Conservation (phyloP, 2,329 filamentous ascomycete species). For the Akanthomyces lecanii region DNA sequence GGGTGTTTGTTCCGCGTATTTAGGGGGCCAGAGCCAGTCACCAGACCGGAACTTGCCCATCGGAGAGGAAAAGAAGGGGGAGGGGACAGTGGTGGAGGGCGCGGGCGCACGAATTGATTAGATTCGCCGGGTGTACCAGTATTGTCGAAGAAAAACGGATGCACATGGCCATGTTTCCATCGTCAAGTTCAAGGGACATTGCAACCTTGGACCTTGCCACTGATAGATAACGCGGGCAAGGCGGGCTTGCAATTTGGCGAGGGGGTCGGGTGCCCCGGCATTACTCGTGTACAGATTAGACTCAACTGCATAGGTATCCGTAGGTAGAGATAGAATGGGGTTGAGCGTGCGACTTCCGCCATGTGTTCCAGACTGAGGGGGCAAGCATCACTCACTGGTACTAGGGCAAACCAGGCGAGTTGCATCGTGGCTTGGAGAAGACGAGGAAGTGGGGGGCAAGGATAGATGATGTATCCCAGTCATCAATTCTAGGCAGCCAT, state of each 20-base stretch:
- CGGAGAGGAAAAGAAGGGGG: not conserved
- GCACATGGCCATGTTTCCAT: too few species aligned
- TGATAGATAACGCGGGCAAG: not conserved
- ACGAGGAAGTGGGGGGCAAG: too few species aligned
- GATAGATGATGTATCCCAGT: not conserved
- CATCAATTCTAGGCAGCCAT: conserved; percentile 11
- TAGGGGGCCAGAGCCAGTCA: not conserved
- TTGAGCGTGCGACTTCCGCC: conserved; percentile 3
- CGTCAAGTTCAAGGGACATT: too few species aligned
- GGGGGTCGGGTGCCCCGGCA: not conserved
- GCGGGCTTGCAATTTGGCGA: not conserved
- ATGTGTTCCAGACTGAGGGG: not conserved
- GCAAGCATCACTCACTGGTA: not conserved
- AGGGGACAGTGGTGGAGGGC: too few species aligned
- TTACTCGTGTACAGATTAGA: not conserved
- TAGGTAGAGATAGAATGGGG: not conserved
- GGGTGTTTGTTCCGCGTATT: not conserved
- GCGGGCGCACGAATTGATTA: not conserved
- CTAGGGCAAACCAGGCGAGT: not conserved
- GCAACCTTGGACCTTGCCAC: not conserved
- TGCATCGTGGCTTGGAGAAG: conserved; percentile 1
- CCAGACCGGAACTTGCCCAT: not conserved
- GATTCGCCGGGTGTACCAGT: not conserved
- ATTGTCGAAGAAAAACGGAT: too few species aligned
- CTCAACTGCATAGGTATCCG: not conserved